Percentiles rank a stretch among this genome's conserved stretches.
Evolutionary conservation across 2,329 filamentous ascomycete genomes (phyloP).

Genomic region (Colletotrichum sojae): DNA sequence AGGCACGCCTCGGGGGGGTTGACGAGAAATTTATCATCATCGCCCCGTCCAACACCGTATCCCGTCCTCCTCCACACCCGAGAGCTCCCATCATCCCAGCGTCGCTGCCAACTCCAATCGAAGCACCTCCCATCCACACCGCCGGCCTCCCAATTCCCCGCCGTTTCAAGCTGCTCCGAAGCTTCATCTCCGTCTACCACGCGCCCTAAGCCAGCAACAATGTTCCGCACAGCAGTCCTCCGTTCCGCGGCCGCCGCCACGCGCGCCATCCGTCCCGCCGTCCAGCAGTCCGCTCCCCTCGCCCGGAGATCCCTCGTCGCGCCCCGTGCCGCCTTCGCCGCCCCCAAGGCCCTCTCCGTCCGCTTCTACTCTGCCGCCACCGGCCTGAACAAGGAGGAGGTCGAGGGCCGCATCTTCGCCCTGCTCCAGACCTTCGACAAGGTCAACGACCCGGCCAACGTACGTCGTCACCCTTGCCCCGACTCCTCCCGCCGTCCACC

Average conservation of each 20-base stretch:
- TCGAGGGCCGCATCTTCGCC: constrained; percentile 92
- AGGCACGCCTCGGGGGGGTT: constrained; percentile 34
- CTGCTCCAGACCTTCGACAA: constrained; percentile 98
- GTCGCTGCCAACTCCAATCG: constrained; percentile 22
- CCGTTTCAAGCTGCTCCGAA: constrained; percentile 7
- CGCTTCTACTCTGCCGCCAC: constrained; percentile 90
- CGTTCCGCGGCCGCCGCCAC: constrained; percentile 77
- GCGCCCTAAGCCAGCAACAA: constrained; percentile 59
- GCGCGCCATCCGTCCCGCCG: constrained; percentile 63
- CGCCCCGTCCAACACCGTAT: constrained; percentile 4
- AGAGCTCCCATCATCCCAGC: constrained; percentile 31
- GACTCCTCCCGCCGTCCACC: neutral
- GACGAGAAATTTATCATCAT: constrained; percentile 45
- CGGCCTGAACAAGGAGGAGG: constrained; percentile 84
- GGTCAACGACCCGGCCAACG: constrained; percentile 78
- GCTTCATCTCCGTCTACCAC: constrained; percentile 4
- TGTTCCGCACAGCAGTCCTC: constrained; percentile 92
- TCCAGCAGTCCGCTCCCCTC: constrained; percentile 68
- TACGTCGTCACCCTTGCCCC: constrained; percentile 54
- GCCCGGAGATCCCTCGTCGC: constrained; percentile 70
- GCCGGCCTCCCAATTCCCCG: constrained; percentile 11
- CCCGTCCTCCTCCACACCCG: constrained; percentile 32
- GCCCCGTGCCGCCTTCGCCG: constrained; percentile 69
- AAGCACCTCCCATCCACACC: constrained; percentile 27
- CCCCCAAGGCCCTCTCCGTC: constrained; percentile 74